phyloP scores from a whole-genome alignment of 2,329 filamentous ascomycete genomes.

The Xylaria multiplex region DNA sequence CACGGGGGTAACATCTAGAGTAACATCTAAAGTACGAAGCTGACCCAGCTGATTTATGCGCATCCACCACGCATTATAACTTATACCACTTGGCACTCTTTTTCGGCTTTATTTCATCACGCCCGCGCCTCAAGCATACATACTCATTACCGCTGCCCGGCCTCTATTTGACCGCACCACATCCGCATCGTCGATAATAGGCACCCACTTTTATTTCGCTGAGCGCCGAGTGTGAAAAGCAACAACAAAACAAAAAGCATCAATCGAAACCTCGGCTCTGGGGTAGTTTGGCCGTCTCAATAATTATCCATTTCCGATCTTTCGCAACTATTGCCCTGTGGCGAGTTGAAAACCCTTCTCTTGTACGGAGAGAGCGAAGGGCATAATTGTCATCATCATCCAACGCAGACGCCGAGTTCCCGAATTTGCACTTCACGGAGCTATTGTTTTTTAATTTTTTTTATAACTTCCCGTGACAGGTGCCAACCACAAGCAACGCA shows the following conservation, averaged over 20 bases:
- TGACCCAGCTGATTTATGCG: constrained; percentile 40
- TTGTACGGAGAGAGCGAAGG: constrained; percentile 33
- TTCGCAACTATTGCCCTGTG: constrained; percentile 15
- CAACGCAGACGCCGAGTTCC: constrained; percentile 28
- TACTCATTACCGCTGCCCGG: constrained; percentile 31
- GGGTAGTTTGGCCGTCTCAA: constrained; percentile 27
- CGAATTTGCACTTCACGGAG: constrained; percentile 23
- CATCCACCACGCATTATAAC: constrained; percentile 27
- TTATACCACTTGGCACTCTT: constrained; percentile 34
- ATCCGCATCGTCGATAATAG: constrained; percentile 27
- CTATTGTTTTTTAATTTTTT: constrained; percentile 1
- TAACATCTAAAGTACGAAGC: constrained; percentile 31
- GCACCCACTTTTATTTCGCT: constrained; percentile 29
- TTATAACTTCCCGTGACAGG: constrained; percentile 24
- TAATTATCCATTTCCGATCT: constrained; percentile 4
- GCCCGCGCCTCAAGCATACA: constrained; percentile 43
- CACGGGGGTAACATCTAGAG: constrained; percentile 33
- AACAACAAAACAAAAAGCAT: constrained; percentile 24
- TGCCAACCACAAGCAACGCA: constrained; percentile 13
- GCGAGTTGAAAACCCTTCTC: constrained; percentile 13
- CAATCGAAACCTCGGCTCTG: constrained; percentile 22
- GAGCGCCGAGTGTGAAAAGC: constrained; percentile 35
- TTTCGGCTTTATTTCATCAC: constrained; percentile 40
- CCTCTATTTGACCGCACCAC: constrained; percentile 31
- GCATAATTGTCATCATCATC: constrained; percentile 25